Evolutionary conservation across 2,329 filamentous ascomycete genomes (phyloP).

Genomic region (Penicillium occitanis): DNA sequence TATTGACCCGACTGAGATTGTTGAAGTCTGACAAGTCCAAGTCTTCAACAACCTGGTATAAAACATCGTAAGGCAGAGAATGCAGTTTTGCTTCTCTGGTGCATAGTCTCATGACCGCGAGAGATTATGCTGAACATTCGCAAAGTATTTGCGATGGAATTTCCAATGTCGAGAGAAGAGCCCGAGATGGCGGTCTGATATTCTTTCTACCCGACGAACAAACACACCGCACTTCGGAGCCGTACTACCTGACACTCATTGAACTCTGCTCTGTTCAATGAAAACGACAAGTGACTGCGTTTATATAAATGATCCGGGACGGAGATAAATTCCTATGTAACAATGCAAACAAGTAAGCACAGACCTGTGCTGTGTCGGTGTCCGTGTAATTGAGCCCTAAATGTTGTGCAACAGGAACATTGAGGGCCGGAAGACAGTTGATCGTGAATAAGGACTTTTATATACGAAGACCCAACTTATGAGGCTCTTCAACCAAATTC

Average conservation of each 20-base stretch:
- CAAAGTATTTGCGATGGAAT: neutral
- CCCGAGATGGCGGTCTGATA: constrained; percentile 5
- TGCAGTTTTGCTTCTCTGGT: constrained; percentile 38
- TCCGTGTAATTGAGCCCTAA: neutral
- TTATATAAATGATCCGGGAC: neutral
- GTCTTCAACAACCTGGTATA: constrained; percentile 57
- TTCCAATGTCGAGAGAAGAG: neutral
- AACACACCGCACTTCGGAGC: constrained; percentile 5
- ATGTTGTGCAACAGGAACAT: neutral
- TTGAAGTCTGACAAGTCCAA: constrained; percentile 61
- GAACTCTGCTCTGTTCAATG: neutral
- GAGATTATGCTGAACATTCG: neutral
- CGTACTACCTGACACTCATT: constrained; percentile 5
- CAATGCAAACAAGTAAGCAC: neutral
- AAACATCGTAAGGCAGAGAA: constrained; percentile 63
- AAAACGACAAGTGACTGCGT: neutral
- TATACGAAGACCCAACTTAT: neutral
- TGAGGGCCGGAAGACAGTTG: neutral
- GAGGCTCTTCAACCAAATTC: neutral
- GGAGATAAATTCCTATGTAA: neutral
- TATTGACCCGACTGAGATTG: constrained; percentile 56
- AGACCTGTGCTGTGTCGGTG: neutral
- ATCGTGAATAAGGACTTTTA: neutral
- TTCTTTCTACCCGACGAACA: neutral
- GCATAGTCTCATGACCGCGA: constrained; percentile 25